Percentiles rank a stretch among this genome's conserved stretches.
Evolutionary conservation across 169 alveolate species (phyloP).

Genomic region (Plasmodium gallinaceum): DNA sequence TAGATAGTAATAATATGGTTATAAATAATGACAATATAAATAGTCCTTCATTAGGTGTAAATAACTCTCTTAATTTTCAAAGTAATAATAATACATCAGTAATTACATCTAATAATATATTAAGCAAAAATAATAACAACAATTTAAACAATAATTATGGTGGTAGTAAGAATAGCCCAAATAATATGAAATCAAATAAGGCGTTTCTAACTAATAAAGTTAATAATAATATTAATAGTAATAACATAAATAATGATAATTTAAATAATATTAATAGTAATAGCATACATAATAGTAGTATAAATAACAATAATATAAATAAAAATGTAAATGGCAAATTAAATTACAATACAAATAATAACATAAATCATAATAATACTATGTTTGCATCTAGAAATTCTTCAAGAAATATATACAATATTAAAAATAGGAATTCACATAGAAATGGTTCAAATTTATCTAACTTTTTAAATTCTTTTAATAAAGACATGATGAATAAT

Average conservation of each 20-base stretch:
- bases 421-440: not conserved
- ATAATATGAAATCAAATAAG: too few relatives aligned
- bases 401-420: slow-evolving; percentile 3
- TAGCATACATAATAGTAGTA: not conserved
- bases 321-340: not conserved
- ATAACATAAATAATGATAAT: not conserved
- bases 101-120: not conserved
- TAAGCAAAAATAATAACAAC: not conserved
- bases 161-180: too few relatives aligned
- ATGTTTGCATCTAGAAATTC: slow-evolving; percentile 50
- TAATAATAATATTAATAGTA: not conserved
- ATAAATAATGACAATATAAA: not conserved
- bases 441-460: slow-evolving; percentile 16
- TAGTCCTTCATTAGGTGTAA: not conserved
- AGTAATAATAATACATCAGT: not conserved
- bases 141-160: not conserved
- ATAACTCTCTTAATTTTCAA: not conserved
- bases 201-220: too few relatives aligned
- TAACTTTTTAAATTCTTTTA: slow-evolving; percentile 8
- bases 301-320: slow-evolving; percentile 7
- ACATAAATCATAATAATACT: slow-evolving; percentile 38
- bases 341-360: not conserved
- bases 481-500: slow-evolving; percentile 29
- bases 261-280: not conserved
- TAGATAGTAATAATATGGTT: not conserved